phyloP scores from a whole-genome alignment of 176 grass and related monocot species.

The Miscanthus lutarioriparius region DNA sequence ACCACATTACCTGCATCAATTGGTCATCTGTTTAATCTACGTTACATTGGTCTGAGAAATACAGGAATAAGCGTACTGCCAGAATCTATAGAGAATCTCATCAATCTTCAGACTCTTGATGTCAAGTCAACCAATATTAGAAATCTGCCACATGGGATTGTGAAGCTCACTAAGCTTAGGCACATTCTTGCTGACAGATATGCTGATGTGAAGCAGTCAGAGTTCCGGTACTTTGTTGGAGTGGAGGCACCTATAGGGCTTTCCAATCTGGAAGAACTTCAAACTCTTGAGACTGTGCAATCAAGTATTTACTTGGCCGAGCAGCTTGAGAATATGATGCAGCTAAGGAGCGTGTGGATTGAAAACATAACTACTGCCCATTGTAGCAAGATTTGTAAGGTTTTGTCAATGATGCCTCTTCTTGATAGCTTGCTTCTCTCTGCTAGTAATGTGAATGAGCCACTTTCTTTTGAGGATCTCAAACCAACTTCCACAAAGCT shows the following conservation, averaged over 20 bases:
- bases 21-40: not conserved
- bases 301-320: not conserved
- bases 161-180: not conserved
- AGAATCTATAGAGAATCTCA: not conserved
- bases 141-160: not conserved
- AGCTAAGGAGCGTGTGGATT: not conserved
- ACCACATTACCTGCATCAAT: not conserved
- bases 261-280: not conserved
- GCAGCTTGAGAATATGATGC: not conserved
- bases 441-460: not conserved
- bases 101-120: not conserved
- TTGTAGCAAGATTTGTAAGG: not conserved
- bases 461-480: not conserved
- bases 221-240: not conserved
- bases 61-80: not conserved
- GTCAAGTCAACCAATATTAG: not conserved
- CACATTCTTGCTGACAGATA: not conserved
- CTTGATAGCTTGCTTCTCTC: slow-evolving; percentile 15
- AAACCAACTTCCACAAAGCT: not conserved
- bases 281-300: not conserved
- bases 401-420: not conserved
- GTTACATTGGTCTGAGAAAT: not conserved
- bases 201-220: not conserved
- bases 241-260: not conserved
- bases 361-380: not conserved